Evolutionary conservation across 495 filamentous ascomycete genomes (phyloP), one percentile per base, ranked within the genome.

Genomic region (Tuber melanosporum): DNA sequence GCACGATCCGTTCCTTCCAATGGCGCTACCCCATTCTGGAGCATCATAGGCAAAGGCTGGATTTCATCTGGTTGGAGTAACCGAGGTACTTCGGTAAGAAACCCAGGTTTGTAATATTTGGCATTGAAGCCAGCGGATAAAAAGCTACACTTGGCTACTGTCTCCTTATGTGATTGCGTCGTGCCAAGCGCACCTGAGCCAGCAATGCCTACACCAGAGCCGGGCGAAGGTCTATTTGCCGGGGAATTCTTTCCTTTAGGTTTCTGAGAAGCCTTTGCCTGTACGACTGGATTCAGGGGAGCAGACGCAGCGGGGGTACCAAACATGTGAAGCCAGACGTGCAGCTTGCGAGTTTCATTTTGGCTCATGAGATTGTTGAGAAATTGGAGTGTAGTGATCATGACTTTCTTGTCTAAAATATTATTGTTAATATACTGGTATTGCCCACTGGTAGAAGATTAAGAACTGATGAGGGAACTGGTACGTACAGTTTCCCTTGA

Each of bases 31-130:
- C 91, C 91, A 57, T 87, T 88, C 84, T 93, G 91, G 49, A 93
- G 87, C 69, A 93, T 91, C 91, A 93, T 93, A 15, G 92, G 91
- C 57, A 93, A 84, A 36, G 91, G 91, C 82, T 93, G 91, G 52
- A 93, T 93, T 83, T 93, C 91, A 42, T 88, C 88, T 1, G 91
- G 91, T 6, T 91, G 91, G 44, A 93, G 85, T 22, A 93, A 88
- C 69, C 93, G 86, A n/a, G 91, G 91, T 73, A 93, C 90, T 82
- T 93, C 91, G 8, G 91, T 93, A 72, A 93, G 82, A 36, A 93
- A 85, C 36, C 92, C 92, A 71, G 91, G 90, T 75, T 92, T 83
- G 73, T 83, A 83, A 70, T 83, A 83, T 52, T 81, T 83, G 22
- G 76, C 77, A 52, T 83, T 83, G 44, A 83, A 83, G 8, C 79